Percentiles rank a stretch among this genome's conserved stretches.
Evolutionary conservation across 805 yeast species (phyloP).

Genomic region (Jamesozyma piceae): DNA sequence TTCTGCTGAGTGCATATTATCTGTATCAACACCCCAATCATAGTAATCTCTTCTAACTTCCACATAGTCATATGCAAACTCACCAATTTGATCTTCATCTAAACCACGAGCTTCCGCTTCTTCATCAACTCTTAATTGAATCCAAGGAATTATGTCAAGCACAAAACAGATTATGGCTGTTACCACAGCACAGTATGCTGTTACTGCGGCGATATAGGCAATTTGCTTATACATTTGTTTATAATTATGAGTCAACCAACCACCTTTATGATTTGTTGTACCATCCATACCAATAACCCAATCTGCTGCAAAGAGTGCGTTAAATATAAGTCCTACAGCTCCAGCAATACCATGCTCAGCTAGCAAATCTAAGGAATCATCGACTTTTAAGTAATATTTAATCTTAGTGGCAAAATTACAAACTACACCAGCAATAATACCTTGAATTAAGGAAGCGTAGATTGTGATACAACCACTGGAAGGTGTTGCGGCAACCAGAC

Average conservation of each 20-base stretch:
- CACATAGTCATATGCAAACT: slow-evolving; percentile 96
- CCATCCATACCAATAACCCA: slow-evolving; percentile 90
- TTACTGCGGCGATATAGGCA: slow-evolving; percentile 67
- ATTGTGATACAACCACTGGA: slow-evolving; percentile 83
- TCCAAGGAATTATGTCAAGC: slow-evolving; percentile 71
- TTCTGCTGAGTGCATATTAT: slow-evolving; percentile 11
- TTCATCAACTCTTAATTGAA: slow-evolving; percentile 69
- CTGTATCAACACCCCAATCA: slow-evolving; percentile 34
- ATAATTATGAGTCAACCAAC: slow-evolving; percentile 87
- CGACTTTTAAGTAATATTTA: slow-evolving; percentile 71
- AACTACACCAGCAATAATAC: slow-evolving; percentile 66
- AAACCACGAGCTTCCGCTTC: slow-evolving; percentile 82
- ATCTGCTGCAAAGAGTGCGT: slow-evolving; percentile 77
- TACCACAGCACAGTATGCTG: slow-evolving; percentile 66
- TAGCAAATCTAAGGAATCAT: slow-evolving; percentile 87
- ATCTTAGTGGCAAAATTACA: slow-evolving; percentile 88
- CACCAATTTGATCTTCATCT: slow-evolving; percentile 96
- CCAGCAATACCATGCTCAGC: slow-evolving; percentile 99
- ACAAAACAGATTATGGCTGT: slow-evolving; percentile 69
- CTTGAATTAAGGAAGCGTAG: slow-evolving; percentile 84
- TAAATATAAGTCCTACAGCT: slow-evolving; percentile 77
- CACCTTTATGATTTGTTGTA: slow-evolving; percentile 74
- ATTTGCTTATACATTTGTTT: slow-evolving; percentile 86
- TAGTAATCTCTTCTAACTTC: slow-evolving; percentile 90
- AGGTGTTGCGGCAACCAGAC: slow-evolving; percentile 95